Evolutionary conservation across 345 rosid species (phyloP), one percentile per base, ranked within the genome.

Genomic region (Chamaenerion angustifolium): DNA sequence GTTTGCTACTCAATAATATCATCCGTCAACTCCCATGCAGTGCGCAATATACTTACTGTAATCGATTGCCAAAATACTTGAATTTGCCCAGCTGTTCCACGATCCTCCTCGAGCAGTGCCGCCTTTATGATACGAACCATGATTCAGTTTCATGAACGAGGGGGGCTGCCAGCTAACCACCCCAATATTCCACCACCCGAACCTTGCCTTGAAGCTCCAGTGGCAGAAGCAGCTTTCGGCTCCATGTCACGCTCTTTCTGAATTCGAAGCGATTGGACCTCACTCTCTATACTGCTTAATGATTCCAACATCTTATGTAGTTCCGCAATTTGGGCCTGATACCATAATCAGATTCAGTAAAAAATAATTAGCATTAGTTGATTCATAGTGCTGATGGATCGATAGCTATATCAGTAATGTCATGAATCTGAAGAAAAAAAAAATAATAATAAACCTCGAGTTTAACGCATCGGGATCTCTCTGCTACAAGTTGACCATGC

Each of bases 381-480:
- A 45, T 13, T 37, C 41, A 19, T 13, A 47, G 16, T 1, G 16
- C 48, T 12, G 8, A 31, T 27, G 12, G n/a, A 42, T 12, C 11
- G 19, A 40, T 11, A 9, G 19, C 25, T 0, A 31, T 12, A 27
- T 11, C n/a, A 1, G 15, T 31, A 15, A 1, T 35, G 27, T 15
- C 40, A 17, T 41, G 16, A 13, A 52, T 14, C 4, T 27, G 46
- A n/a, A n/a, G 9, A 49, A 15, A n/a, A 43, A 16, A 13, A 1
- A 10, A 10, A 45, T 43, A 49, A 4, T 21, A 8, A 42, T 19
- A 21, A 59, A 92, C 98, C 98, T 92, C 98, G 53, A 87, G 77
- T 68, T 87, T 92, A 54, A 82, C 84, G 85, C 95, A 92, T 84
- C 98, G 80, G 68, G 96, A 92, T 70, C 95, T 82, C 77, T 92